These are phyloP conservation scores for Spizellomyces punctatus DNA, from an alignment of 192 early-diverging fungal genomes.

Conservation along the genomic window DNA sequence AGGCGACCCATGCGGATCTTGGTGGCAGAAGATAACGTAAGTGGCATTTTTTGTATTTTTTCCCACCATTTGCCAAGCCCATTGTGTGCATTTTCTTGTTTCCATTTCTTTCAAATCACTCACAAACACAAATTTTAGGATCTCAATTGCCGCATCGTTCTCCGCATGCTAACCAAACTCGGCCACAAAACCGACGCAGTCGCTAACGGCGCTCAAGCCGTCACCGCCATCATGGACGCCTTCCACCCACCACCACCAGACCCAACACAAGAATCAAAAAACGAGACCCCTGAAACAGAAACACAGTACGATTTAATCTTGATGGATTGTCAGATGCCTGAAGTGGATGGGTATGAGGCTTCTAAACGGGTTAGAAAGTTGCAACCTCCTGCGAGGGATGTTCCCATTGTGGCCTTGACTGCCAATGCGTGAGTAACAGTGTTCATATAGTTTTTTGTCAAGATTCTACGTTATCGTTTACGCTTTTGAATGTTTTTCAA, in stretches of 20 bases:
- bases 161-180: constrained; percentile 7
- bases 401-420: constrained; percentile 17
- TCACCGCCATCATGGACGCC: background rate
- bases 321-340: constrained; percentile 22
- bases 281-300: background rate
- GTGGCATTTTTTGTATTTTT: background rate
- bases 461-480: too few relatives aligned
- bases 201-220: background rate
- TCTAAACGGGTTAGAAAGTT: background rate
- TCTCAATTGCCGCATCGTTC: background rate
- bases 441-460: too few relatives aligned
- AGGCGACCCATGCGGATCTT: constrained; percentile 4
- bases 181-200: constrained; percentile 6
- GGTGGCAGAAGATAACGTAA: constrained; percentile 17
- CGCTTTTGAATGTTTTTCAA: too few relatives aligned
- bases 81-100: too few relatives aligned
- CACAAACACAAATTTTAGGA: too few relatives aligned
- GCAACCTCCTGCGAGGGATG: background rate
- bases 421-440: constrained; percentile 9
- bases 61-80: too few relatives aligned
- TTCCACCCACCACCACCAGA: background rate
- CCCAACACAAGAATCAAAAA: background rate
- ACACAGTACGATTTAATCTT: constrained; percentile 16
- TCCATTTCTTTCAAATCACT: too few relatives aligned
- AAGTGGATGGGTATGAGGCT: background rate